Evolutionary conservation across 768 basidiomycete species (phyloP).

Genomic region (Hydnomerulius pinastri): DNA sequence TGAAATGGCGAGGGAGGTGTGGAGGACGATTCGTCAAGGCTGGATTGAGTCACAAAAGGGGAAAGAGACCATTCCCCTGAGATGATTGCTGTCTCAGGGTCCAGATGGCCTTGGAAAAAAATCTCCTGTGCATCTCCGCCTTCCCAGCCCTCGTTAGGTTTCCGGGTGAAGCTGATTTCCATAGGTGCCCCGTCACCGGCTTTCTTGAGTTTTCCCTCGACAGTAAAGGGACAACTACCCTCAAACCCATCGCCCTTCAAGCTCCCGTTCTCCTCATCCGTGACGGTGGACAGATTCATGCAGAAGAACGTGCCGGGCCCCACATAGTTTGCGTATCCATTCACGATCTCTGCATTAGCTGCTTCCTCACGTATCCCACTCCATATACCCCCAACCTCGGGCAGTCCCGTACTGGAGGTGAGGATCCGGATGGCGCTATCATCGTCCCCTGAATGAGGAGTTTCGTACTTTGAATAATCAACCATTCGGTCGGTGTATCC

Average conservation of each 20-base stretch:
- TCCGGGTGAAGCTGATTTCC: background rate
- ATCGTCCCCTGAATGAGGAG: background rate
- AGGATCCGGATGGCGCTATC: background rate
- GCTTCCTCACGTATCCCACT: background rate
- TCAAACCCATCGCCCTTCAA: slow-evolving; percentile 1
- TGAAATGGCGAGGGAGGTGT: background rate
- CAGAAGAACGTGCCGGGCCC: background rate
- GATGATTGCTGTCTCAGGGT: background rate
- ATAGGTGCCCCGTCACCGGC: background rate
- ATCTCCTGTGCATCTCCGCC: background rate
- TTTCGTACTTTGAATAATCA: slow-evolving; percentile 1
- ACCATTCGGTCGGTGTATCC: background rate
- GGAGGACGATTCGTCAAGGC: background rate
- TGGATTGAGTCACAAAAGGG: background rate
- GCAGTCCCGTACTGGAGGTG: background rate
- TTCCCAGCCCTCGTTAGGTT: background rate
- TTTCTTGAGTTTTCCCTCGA: background rate
- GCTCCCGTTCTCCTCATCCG: background rate
- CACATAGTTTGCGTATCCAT: background rate
- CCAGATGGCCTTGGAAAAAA: background rate
- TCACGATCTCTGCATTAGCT: background rate
- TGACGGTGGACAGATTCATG: background rate
- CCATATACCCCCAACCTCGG: background rate
- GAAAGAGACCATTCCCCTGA: background rate
- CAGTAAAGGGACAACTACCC: background rate